Percentiles rank a stretch among this genome's conserved stretches.
These are phyloP conservation scores for Asterophora lycoperdoides DNA, from an alignment of 768 basidiomycete species.

Conservation along the genomic window DNA sequence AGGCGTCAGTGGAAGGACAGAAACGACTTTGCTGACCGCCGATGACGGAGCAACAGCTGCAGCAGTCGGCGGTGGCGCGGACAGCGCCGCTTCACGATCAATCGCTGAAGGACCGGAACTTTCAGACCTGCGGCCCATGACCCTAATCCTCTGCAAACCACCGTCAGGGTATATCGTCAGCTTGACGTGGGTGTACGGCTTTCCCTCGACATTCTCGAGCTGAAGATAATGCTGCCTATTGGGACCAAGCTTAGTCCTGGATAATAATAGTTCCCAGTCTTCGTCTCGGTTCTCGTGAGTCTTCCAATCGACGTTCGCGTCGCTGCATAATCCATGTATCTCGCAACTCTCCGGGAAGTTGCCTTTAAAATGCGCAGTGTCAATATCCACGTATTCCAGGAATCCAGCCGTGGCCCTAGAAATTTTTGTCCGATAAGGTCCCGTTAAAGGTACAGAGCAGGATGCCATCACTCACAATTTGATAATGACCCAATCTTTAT, in stretches of 20 bases:
- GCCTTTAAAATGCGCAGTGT: conserved; percentile 94
- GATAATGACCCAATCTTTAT: conserved; percentile 90
- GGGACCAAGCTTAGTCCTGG: conserved; percentile 78
- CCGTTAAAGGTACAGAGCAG: background rate
- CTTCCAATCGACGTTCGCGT: conserved; percentile 34
- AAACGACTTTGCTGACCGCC: conserved; percentile 29
- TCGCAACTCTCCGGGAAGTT: conserved; percentile 92
- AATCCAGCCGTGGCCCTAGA: conserved; percentile 67
- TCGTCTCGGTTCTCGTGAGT: conserved; percentile 34
- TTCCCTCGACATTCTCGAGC: conserved; percentile 57
- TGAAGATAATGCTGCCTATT: conserved; percentile 89
- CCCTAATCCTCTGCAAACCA: conserved; percentile 88
- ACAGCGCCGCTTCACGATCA: background rate
- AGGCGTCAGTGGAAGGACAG: conserved; percentile 69
- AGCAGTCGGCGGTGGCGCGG: conserved; percentile 3
- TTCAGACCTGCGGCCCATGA: conserved; percentile 57
- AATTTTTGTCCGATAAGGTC: background rate
- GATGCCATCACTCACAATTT: conserved; percentile 59
- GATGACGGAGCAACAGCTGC: background rate
- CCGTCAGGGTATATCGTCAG: conserved; percentile 94
- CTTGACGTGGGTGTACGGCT: conserved; percentile 75
- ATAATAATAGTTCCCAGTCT: conserved; percentile 72
- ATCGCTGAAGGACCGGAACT: background rate
- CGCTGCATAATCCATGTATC: conserved; percentile 53
- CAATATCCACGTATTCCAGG: conserved; percentile 79